Base-by-base conservation (phyloP, 2,329 filamentous ascomycete genomes). In the Cladophialophora yegresii region DNA sequence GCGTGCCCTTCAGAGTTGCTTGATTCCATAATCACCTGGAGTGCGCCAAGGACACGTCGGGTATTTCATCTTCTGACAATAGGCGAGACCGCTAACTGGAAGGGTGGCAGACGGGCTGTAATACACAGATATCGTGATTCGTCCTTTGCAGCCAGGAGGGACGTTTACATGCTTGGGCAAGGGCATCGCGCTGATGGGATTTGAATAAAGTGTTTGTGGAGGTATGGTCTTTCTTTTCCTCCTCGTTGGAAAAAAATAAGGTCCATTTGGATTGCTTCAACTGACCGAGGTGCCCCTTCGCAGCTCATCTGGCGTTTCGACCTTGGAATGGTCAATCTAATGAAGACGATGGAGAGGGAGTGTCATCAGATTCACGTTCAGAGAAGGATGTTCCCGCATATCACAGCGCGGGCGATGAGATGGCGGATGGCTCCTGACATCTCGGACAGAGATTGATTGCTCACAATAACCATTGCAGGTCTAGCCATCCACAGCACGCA, bases 131-230 rank as follows among this genome's bases (percentile, higher is more conserved):
- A 28, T 28, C 3, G 26, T 28, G 36, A 43, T 7, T 71, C 80
- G 12, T 72, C 79, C 0, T 83, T 82, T 71, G 77, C 77, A 9
- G 73, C 76, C n/a, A 81, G 81, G 0, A 76, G 75, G 81, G 0
- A 76, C 75, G 43, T 79, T 75, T 63, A 72, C 75, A 68, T 83
- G 81, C 82, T 28, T 57, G 9, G 82, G 81, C 8, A 79, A 77
- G 70, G 72, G 76, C 0, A 79, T 83, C 58, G 81, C 81, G 0
- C 69, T 80, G 58, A 80, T 83, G 76, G 76, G 81, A 82, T 70
- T 67, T 83, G 57, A 76, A 81, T 64, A 84, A 84, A 65, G 73
- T 77, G 3, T 71, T 82, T 50, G 77, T 81, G 16, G 80, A 82
- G 78, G 80, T 82, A 73, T 53, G 75, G 22, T 40, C n/a, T 8